Evolutionary conservation across 192 early-diverging fungal genomes (phyloP), one percentile per base, ranked within the genome.

Genomic region (Linnemannia schmuckeri): DNA sequence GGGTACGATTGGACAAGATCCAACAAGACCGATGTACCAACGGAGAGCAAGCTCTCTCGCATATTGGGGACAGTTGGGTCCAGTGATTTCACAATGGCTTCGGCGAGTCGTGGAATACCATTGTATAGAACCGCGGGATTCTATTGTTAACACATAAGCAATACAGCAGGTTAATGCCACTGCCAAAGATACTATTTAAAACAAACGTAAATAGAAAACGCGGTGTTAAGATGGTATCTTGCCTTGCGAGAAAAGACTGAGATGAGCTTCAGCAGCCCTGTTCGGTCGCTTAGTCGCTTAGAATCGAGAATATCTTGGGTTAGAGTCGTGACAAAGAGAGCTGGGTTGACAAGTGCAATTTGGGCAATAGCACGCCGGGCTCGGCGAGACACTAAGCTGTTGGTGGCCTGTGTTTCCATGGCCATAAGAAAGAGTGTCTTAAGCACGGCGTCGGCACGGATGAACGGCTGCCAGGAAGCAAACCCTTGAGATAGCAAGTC

Each of bases 81-180:
- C 38, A 97, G 80, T 41, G 94, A 93, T 76, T 96, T 97, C 0
- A 97, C 96, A 68, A 97, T 94, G 1, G 94, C 93, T 75, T 96
- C 96, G 3, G 94, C 89, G 35, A 97, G 91, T 5, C 87, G 81
- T 8, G 93, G 81, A 10, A 97, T 82, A 82, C 92, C 90, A 1
- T 89, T 80, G 82, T 94, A 92, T 0, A 97, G 77, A 10, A 97
- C 69, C 9, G 91, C 40, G 1, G 96, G 96, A 85, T 93, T 93
- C 94, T 96, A 79, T 17, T 20, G 18, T 18, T 5, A 52, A 18
- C 17, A 52, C 20, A 30, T 7, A 20, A 18, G 55, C 40, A 35
- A 20, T 3, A 52, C 20, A 66, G 30, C 30, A 15, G 12, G 30
- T 66, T 30, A 27, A 75, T 9, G 40, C 18, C 70, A 57, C 13